A percentile compares a stretch with the other conserved stretches of the same genome.
Conservation (phyloP, 257 asterid species). For the Thymus mandschuricus region DNA sequence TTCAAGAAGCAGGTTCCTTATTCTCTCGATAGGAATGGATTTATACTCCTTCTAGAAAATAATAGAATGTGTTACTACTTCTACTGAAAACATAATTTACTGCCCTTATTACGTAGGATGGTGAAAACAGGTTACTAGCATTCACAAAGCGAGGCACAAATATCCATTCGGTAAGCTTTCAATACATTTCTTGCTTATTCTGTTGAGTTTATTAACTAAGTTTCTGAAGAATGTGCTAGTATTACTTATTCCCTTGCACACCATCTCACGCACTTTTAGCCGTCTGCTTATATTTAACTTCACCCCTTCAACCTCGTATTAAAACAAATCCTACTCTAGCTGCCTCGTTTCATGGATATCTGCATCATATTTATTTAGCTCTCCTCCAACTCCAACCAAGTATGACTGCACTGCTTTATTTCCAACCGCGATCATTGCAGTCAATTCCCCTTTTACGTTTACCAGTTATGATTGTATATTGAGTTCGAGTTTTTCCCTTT, state of each 20-base stretch:
- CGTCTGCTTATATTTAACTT: background rate
- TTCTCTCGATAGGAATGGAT: slow-evolving; percentile 17
- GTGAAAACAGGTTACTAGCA: slow-evolving; percentile 90
- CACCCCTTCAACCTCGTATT: background rate
- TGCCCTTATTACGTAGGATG: slow-evolving; percentile 54
- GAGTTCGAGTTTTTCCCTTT: slow-evolving; percentile 11
- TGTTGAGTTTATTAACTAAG: background rate
- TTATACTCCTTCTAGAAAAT: background rate
- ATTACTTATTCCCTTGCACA: background rate
- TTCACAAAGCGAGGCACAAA: slow-evolving; percentile 83
- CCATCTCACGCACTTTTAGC: background rate
- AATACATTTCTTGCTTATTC: slow-evolving; percentile 8
- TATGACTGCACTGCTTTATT: background rate
- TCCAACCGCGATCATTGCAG: background rate
- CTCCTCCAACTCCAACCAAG: too few relatives aligned
- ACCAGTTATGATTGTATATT: background rate
- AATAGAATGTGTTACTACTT: slow-evolving; percentile 13
- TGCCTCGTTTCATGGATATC: background rate
- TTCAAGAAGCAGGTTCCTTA: slow-evolving; percentile 70
- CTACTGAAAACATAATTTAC: slow-evolving; percentile 16
- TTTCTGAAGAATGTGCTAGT: background rate
- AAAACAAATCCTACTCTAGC: background rate
- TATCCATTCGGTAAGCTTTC: slow-evolving; percentile 74
- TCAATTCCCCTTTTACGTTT: background rate
- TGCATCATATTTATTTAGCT: background rate